Percentiles rank a stretch among this genome's conserved stretches.
These are phyloP conservation scores for Ilyonectria sp. DNA, from an alignment of 2,329 filamentous ascomycete genomes.

Conservation along the genomic window DNA sequence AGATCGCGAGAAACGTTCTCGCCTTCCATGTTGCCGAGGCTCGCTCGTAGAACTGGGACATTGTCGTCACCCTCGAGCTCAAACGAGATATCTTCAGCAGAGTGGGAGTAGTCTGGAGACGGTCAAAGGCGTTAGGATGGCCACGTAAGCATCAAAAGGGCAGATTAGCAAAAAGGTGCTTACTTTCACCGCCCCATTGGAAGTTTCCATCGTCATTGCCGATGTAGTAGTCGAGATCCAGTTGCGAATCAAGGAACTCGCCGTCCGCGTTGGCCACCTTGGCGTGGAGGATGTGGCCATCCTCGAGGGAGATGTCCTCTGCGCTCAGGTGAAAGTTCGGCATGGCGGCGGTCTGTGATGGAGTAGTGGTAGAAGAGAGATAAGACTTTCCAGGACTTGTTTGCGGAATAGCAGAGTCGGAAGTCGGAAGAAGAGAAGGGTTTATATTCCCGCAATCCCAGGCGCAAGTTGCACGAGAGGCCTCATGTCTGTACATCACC, in stretches of 20 bases:
- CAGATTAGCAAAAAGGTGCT: neutral
- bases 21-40: constrained; percentile 60
- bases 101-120: constrained; percentile 59
- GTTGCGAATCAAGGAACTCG: constrained; percentile 59
- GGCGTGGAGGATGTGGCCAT: constrained; percentile 64
- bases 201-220: constrained; percentile 68
- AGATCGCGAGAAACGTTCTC: constrained; percentile 60
- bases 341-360: neutral
- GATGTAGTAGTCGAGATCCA: constrained; percentile 65
- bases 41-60: constrained; percentile 68
- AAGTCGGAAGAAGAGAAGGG: neutral
- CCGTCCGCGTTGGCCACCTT: constrained; percentile 58
- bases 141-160: neutral
- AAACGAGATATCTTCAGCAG: constrained; percentile 64
- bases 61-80: constrained; percentile 64
- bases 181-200: constrained; percentile 59
- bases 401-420: neutral
- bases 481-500: constrained; percentile 1
- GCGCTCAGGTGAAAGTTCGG: constrained; percentile 63
- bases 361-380: neutral
- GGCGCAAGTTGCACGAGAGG: neutral
- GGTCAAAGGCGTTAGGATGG: neutral
- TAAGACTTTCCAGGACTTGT: neutral
- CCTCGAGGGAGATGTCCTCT: constrained; percentile 63
- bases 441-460: neutral